Evolutionary conservation across 495 filamentous ascomycete genomes (phyloP), one percentile per base, ranked within the genome.

Genomic region (Penicillium dipodomyicola): DNA sequence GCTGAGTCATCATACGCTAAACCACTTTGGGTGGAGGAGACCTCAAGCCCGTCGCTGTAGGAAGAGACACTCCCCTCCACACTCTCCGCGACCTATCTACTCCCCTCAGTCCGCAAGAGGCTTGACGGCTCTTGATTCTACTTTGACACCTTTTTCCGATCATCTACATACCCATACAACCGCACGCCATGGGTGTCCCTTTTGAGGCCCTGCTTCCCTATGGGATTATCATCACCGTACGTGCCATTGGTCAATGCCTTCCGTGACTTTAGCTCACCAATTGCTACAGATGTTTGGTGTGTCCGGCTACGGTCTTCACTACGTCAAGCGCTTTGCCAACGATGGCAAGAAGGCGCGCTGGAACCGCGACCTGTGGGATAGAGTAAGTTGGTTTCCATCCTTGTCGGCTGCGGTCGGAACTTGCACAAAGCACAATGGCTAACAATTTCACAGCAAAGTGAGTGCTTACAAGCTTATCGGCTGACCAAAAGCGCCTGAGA

Each of bases 151-250:
- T 22, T 42, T 40, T 9, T 52, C 37, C 44, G 30, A 27, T 30
- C 20, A 20, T 15, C 23, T 20, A 46, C 52, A 37, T 19, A 39
- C 32, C 7, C n/a, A 27, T 27, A 52, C 49, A 25, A 56, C 45
- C 41, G 10, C 54, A 56, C 81, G 82, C 66, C 47, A 97, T 97
- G 94, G 90, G 88, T 72, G 85, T 98, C 60, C 94, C 94, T 50
- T 97, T 97, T 79, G 94, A 98, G 82, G 86, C 92, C 57, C 77
- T 98, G 65, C 75, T 98, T 70, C 94, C 94, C 46, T 97, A 96
- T 78, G 94, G 82, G 63, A 92, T 97, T 81, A 89, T 95, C 76
- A 71, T 92, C 49, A 80, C 74, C 70, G 92, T 97, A 80, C 72
- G 91, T 79, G 55, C 57, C 42, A 57, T 59, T 59, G 59, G 59